These are phyloP conservation scores for Parascedosporium putredinis DNA, from an alignment of 2,329 filamentous ascomycete species.

Conservation along the genomic window DNA sequence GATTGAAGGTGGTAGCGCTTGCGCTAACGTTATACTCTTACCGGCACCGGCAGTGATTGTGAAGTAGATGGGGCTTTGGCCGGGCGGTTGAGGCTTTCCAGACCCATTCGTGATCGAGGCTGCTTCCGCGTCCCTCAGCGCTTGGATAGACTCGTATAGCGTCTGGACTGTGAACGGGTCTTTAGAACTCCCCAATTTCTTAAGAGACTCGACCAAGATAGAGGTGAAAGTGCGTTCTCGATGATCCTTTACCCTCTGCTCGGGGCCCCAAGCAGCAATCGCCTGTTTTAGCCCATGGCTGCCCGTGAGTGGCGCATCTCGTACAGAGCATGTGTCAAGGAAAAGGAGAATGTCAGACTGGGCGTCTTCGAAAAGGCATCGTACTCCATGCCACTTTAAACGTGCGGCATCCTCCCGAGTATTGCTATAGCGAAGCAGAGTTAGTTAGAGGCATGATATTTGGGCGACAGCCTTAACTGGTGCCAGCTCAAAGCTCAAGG, in stretches of 20 bases:
- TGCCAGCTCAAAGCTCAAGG: too few relatives aligned
- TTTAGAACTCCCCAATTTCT: slow-evolving; percentile 35
- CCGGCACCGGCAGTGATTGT: slow-evolving; percentile 43
- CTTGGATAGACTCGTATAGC: slow-evolving; percentile 45
- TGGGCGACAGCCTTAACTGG: too few relatives aligned
- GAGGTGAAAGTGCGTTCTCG: slow-evolving; percentile 47
- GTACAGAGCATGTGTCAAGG: slow-evolving; percentile 50
- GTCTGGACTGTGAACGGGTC: slow-evolving; percentile 45
- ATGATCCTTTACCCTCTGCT: slow-evolving; percentile 33
- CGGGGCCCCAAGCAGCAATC: slow-evolving; percentile 48
- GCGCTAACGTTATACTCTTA: slow-evolving; percentile 42
- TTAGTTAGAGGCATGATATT: slow-evolving; percentile 16
- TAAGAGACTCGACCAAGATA: slow-evolving; percentile 44
- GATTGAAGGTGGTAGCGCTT: slow-evolving; percentile 24
- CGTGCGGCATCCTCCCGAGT: slow-evolving; percentile 46
- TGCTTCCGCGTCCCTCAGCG: slow-evolving; percentile 33
- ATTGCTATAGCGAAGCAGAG: slow-evolving; percentile 32
- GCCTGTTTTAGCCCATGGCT: slow-evolving; percentile 50
- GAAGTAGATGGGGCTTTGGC: slow-evolving; percentile 40
- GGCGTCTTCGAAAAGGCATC: slow-evolving; percentile 51
- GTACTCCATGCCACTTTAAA: slow-evolving; percentile 53
- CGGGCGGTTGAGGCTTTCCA: slow-evolving; percentile 21
- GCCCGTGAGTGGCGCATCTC: slow-evolving; percentile 37
- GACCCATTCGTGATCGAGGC: slow-evolving; percentile 37
- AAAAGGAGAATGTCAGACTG: slow-evolving; percentile 53